Conservation (phyloP, 352 stramenopile species). For the Globisporangium nodosum region DNA sequence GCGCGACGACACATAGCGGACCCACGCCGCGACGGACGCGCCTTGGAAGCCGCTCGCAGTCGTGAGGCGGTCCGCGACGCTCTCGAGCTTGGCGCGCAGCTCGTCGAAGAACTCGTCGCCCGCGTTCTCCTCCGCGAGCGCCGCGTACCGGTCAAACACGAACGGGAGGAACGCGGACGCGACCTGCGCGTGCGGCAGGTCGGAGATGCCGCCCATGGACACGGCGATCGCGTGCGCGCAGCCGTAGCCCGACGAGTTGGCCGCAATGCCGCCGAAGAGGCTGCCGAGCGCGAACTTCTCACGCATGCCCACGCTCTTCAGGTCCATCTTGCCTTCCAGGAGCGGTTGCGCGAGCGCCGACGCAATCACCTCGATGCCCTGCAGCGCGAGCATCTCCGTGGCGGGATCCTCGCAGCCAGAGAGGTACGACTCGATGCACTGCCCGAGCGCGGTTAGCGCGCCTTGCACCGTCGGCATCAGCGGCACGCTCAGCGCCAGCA, state of each 20-base stretch:
- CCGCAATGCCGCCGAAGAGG: constrained; percentile 45
- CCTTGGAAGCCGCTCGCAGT: constrained; percentile 50
- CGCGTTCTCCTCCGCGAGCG: constrained; percentile 48
- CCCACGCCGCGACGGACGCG: constrained; percentile 39
- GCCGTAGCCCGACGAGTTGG: constrained; percentile 49
- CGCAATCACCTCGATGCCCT: constrained; percentile 54
- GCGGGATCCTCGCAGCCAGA: constrained; percentile 36
- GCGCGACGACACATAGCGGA: constrained; percentile 52
- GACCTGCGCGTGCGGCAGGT: constrained; percentile 57
- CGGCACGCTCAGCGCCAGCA: constrained; percentile 57
- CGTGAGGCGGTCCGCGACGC: constrained; percentile 39
- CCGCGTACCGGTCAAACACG: constrained; percentile 56
- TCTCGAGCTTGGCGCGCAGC: constrained; percentile 43
- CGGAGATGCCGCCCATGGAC: constrained; percentile 61
- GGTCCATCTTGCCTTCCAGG: constrained; percentile 53
- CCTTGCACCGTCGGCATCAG: constrained; percentile 48
- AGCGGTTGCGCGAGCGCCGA: constrained; percentile 46
- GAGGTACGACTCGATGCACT: constrained; percentile 75
- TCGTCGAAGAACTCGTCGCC: constrained; percentile 67
- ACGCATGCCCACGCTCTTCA: constrained; percentile 47
- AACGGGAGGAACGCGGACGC: constrained; percentile 56
- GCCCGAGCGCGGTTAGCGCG: constrained; percentile 51
- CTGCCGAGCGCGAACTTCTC: constrained; percentile 52
- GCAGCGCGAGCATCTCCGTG: constrained; percentile 38
- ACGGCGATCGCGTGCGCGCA: constrained; percentile 50